Base-by-base conservation (phyloP, 306 rosid species). In the Corylus heterophylla region DNA sequence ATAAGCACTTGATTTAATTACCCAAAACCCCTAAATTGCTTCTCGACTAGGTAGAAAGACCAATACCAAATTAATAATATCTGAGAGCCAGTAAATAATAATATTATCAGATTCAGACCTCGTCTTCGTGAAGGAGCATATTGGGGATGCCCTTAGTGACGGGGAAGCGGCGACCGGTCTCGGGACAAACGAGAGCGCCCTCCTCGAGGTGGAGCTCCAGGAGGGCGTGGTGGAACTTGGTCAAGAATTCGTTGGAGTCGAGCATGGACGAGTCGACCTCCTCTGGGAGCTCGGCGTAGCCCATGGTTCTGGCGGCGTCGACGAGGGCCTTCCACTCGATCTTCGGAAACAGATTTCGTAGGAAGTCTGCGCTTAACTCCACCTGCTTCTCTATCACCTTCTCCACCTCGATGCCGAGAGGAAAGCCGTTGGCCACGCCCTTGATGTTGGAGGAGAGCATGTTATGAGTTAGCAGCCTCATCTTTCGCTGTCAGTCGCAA, bases 41-140 rank as follows among this genome's bases (percentile, higher is more conserved):
- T 8, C 10, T 48, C 51, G 10, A 48, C 10, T 7, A 8, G 52
- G 52, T 49, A 49, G 52, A 49, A 59, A 59, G 2, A 59, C 37
- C 37, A 18, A 44, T 14, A 18, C 51, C 12, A 25, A 49, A 49
- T 2, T 12, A 49, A 12, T 2, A 49, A 12, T 12, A 11, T 11
- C 14, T 12, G 52, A 49, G 14, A 49, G 14, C 14, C 18, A 62
- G 29, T 5, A 6, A 5, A 49, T 49, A 5, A 49, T 49, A 49
- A 49, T 12, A 12, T 49, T 12, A 42, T 11, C 52, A 49, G 52
- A 49, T 47, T 92, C 92, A 95, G 67, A 95, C 98, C 88, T 95
- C 96, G 17, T 95, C 97, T 71, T 93, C 98, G 20, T 93, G 99
- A 59, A 95, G 98, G 68, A 93, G 92, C 98, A 95, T 86, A 78